Evolutionary conservation across 257 asterid genomes (phyloP).

Genomic region (Gentiana macrophylla): DNA sequence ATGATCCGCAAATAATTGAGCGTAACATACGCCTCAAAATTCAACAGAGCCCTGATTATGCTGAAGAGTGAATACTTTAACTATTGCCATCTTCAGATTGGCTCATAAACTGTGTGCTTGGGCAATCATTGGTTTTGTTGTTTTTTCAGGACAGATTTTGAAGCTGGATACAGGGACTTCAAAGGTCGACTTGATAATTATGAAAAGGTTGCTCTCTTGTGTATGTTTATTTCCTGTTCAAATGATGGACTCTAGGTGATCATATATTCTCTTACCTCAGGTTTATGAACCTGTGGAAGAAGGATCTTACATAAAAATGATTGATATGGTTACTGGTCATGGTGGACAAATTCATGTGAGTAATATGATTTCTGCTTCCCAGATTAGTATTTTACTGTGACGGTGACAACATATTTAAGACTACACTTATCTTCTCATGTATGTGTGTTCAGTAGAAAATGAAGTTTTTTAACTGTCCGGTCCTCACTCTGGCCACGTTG

Average conservation of each 20-base stretch:
- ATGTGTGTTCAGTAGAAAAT: neutral
- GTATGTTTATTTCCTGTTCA: slow-evolving; percentile 2
- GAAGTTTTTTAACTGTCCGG: neutral
- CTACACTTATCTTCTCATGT: neutral
- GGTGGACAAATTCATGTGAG: slow-evolving; percentile 97
- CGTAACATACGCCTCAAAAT: slow-evolving; percentile 98
- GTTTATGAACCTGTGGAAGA: slow-evolving; percentile 96
- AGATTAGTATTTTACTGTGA: neutral
- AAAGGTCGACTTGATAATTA: slow-evolving; percentile 86
- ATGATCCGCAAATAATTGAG: slow-evolving; percentile 76
- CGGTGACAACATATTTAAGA: no score
- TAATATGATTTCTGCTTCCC: slow-evolving; percentile 8
- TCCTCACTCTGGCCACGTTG: no score
- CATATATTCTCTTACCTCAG: slow-evolving; percentile 26
- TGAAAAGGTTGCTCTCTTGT: slow-evolving; percentile 55
- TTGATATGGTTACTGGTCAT: slow-evolving; percentile 94
- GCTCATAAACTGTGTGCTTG: slow-evolving; percentile 10
- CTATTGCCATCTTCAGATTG: slow-evolving; percentile 17
- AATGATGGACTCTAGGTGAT: slow-evolving; percentile 5
- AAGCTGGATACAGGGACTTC: slow-evolving; percentile 95
- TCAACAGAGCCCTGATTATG: slow-evolving; percentile 99
- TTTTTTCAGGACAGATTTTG: slow-evolving; percentile 88
- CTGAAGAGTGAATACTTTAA: slow-evolving; percentile 62
- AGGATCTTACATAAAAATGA: slow-evolving; percentile 97
- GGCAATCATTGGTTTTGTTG: slow-evolving; percentile 14